Percentiles rank a stretch among this genome's conserved stretches.
Conservation (phyloP, 306 rosid species). For the Lupinus albus region DNA sequence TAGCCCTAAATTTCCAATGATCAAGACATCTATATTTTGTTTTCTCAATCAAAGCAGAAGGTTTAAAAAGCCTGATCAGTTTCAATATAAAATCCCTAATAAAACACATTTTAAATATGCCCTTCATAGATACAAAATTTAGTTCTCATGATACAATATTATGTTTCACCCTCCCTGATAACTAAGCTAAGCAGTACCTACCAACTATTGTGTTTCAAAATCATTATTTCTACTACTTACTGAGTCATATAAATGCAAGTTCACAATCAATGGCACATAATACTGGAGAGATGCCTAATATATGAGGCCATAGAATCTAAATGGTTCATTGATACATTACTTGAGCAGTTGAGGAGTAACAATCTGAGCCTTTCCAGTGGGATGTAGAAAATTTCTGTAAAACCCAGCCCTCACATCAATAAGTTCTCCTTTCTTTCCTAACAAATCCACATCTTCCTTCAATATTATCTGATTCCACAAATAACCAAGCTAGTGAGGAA, state of each 20-base stretch:
- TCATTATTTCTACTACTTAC: background rate
- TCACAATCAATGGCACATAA: conserved; percentile 22
- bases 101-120: background rate
- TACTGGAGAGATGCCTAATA: background rate
- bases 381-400: conserved; percentile 77
- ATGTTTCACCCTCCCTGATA: background rate
- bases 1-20: conserved; percentile 29
- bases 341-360: conserved; percentile 77
- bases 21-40: background rate
- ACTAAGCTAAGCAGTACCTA: conserved; percentile 7
- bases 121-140: background rate
- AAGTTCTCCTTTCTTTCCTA: conserved; percentile 82
- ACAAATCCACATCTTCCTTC: conserved; percentile 71
- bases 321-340: conserved; percentile 54
- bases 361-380: conserved; percentile 79
- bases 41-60: conserved; percentile 22
- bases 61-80: background rate
- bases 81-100: background rate
- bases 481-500: background rate
- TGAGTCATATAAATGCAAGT: conserved; percentile 20
- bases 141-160: background rate
- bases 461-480: conserved; percentile 68
- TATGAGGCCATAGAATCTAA: background rate
- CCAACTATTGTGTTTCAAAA: background rate
- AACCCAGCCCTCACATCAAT: conserved; percentile 78